Evolutionary conservation across 2,329 filamentous ascomycete genomes (phyloP).

Genomic region (Ophiognomonia clavigignenti-juglandacearum): DNA sequence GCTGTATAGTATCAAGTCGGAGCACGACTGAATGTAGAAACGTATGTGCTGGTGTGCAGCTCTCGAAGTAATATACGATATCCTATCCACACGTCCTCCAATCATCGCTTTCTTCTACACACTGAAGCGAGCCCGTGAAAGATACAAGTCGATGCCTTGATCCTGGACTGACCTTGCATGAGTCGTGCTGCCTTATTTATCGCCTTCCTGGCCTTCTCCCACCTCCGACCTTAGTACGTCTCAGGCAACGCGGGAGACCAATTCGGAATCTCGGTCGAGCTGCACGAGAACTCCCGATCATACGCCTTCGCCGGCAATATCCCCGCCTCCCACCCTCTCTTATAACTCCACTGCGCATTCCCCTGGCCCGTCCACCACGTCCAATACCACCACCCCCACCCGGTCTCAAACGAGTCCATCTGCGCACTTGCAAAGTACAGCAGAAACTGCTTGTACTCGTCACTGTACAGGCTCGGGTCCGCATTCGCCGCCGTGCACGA

Average conservation of each 20-base stretch:
- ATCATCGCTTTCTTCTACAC: not conserved
- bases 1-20: no score
- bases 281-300: conserved; percentile 65
- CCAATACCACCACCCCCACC: conserved; percentile 99
- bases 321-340: conserved; percentile 69
- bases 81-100: no score
- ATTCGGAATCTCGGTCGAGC: conserved; percentile 41
- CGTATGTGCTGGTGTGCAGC: not conserved
- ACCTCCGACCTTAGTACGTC: conserved; percentile 36
- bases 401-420: conserved; percentile 89
- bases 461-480: conserved; percentile 61
- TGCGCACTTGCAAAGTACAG: conserved; percentile 91
- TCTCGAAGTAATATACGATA: not conserved
- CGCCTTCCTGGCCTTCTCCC: not conserved
- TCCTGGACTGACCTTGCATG: no score
- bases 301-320: conserved; percentile 76
- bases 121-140: not conserved
- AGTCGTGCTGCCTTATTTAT: no score
- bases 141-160: no score
- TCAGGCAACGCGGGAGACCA: conserved; percentile 48
- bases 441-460: conserved; percentile 78
- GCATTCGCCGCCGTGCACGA: conserved; percentile 74
- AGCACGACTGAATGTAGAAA: no score
- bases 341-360: conserved; percentile 88
- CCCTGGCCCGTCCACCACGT: conserved; percentile 49